A percentile compares a stretch with the other conserved stretches of the same genome.
phyloP scores from a whole-genome alignment of 202 grass and related monocot species.

The Schoenoplectus triqueter region DNA sequence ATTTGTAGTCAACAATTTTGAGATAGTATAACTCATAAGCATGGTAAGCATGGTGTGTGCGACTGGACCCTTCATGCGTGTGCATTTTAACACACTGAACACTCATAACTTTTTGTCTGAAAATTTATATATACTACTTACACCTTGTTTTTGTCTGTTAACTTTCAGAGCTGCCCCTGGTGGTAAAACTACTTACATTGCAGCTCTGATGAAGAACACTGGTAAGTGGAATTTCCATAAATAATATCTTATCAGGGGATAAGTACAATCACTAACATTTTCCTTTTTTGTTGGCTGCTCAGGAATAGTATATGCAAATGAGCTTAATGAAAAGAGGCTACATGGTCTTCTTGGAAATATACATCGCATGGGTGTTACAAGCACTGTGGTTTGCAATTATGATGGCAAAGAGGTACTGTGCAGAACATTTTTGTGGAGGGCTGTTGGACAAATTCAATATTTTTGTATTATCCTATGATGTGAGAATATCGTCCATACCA shows the following conservation, averaged over 20 bases:
- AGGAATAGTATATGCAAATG: slow-evolving; percentile 99
- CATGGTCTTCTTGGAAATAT: slow-evolving; percentile 88
- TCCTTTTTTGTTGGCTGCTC: slow-evolving; percentile 37
- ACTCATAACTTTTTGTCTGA: neutral
- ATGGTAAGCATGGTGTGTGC: neutral
- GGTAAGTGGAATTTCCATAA: slow-evolving; percentile 50
- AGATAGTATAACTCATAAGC: neutral
- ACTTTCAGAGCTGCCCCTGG: slow-evolving; percentile 87
- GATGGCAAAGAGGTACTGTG: slow-evolving; percentile 84
- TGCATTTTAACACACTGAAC: neutral
- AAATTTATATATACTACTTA: neutral
- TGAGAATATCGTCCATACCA: neutral
- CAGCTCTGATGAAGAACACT: slow-evolving; percentile 96
- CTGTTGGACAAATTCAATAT: too few relatives aligned
- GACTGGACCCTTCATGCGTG: neutral
- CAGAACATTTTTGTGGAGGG: too few relatives aligned
- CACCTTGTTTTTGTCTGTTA: neutral
- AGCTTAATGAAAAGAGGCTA: slow-evolving; percentile 87
- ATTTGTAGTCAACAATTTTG: neutral
- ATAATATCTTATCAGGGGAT: neutral
- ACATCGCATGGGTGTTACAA: slow-evolving; percentile 94
- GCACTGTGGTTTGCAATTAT: slow-evolving; percentile 94
- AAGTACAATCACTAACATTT: neutral
- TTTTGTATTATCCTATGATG: too few relatives aligned
- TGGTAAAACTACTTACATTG: slow-evolving; percentile 98